Base-by-base conservation (phyloP, 2,329 filamentous ascomycete genomes). In the Coleophoma eucalyptorum region DNA sequence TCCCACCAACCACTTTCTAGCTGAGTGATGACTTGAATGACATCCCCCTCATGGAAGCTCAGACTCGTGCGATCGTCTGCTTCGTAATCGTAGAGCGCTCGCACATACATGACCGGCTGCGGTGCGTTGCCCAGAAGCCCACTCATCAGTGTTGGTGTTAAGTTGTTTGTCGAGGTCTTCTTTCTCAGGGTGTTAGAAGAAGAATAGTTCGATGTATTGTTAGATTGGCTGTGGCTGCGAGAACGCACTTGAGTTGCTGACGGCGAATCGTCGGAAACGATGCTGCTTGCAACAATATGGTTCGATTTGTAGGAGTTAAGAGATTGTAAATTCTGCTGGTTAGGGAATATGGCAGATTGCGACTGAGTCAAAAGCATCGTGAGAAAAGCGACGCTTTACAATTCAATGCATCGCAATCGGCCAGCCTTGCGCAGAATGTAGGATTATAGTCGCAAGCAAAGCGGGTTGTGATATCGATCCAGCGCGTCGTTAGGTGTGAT, bases 1-100 rank as follows among this genome's bases (percentile, higher is more conserved):
- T 99, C 94, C 94, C 94, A 99, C 94, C 94, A 99, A 50, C 94
- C 94, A 64, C 92, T 97, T 70, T 99, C 94, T 51, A 97, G 79
- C 72, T 97, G 93, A 48, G 94, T 99, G 63, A 99, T 93, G 62
- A 99, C 94, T 73, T 97, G 93, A 63, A 99, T 99, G 60, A 97
- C 85, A 72, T 99, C 94, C 65, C 94, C 94, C 69, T 96, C 89
- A 63, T 90, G 90, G 71, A 99, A 99, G 72, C 92, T 97, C 67
- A 99, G 75, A 73, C 92, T 97, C 44, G 93, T 97, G 63, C 90
- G 86, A 72, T 99, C 94, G 73, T 99, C 93, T 65, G 94, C 90
- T 66, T 97, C 90, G 75, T 97, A 99, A 75, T 97, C 90, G 77
- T 97, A 99, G 57, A 97, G 81, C 43, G 94, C 94, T 65, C 91